phyloP scores from a whole-genome alignment of 345 rosid species.

The Murraya koenigii region DNA sequence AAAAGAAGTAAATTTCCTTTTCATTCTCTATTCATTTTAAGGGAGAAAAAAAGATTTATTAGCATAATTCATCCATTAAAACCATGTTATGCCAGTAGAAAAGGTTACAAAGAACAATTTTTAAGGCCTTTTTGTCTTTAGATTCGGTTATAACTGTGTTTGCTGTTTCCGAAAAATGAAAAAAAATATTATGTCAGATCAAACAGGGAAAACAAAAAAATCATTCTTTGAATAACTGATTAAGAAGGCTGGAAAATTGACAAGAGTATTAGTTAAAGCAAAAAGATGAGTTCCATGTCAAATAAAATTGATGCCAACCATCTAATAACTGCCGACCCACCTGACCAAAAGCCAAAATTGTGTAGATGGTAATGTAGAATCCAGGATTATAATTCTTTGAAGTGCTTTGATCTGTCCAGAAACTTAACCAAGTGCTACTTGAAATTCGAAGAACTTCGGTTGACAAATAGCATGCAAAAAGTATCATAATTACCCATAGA shows the following conservation, averaged over 20 bases:
- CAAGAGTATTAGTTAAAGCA: not conserved
- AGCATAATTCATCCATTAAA: not conserved
- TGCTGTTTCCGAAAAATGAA: not conserved
- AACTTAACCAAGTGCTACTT: slow-evolving; percentile 91
- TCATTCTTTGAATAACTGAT: not conserved
- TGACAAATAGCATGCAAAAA: slow-evolving; percentile 62
- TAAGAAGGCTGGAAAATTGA: not conserved
- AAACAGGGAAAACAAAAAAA: not conserved
- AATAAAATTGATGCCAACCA: not conserved
- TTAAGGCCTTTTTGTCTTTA: not conserved
- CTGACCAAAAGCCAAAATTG: slow-evolving; percentile 78
- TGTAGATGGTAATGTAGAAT: slow-evolving; percentile 61
- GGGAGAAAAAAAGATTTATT: not conserved
- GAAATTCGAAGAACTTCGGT: slow-evolving; percentile 86
- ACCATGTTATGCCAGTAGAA: not conserved
- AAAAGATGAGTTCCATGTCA: not conserved
- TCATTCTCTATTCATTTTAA: not conserved
- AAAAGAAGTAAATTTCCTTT: not conserved
- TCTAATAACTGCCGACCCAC: slow-evolving; percentile 31
- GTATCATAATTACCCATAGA: slow-evolving; percentile 72
- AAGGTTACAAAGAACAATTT: not conserved
- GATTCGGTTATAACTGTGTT: not conserved
- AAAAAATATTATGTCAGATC: not conserved
- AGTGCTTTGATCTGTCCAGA: slow-evolving; percentile 81
- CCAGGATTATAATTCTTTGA: slow-evolving; percentile 51